Conservation (phyloP, 2,329 filamentous ascomycete genomes). For the Ceratocystis albifundus region DNA sequence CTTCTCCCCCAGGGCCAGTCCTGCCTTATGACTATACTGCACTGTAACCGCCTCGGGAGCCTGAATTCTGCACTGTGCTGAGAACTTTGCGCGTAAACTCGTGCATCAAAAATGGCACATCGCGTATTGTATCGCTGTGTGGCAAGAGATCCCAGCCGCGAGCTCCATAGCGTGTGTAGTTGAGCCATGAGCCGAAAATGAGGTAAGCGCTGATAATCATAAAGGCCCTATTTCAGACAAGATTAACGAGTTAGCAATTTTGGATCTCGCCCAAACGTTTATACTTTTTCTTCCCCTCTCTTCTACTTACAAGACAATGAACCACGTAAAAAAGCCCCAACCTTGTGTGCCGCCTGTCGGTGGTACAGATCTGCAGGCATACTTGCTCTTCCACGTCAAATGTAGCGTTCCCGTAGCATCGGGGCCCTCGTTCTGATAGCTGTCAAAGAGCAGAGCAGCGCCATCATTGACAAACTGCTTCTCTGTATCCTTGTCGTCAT, state of each 20-base stretch:
- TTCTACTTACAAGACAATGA: slow-evolving; percentile 71
- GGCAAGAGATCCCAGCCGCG: slow-evolving; percentile 90
- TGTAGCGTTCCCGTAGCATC: slow-evolving; percentile 51
- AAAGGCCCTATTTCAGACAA: slow-evolving; percentile 53
- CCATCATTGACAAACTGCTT: slow-evolving; percentile 43
- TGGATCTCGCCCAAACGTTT: not conserved
- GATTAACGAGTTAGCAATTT: slow-evolving; percentile 24
- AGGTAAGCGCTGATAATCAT: slow-evolving; percentile 77
- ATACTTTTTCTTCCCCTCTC: not conserved
- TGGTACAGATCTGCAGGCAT: slow-evolving; percentile 59
- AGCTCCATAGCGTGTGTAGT: slow-evolving; percentile 93
- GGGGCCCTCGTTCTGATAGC: slow-evolving; percentile 53
- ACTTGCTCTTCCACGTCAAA: slow-evolving; percentile 76
- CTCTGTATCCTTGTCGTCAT: slow-evolving; percentile 32
- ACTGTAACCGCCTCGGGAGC: slow-evolving; percentile 82
- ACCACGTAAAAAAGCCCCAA: slow-evolving; percentile 98
- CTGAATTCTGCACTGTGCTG: slow-evolving; percentile 72
- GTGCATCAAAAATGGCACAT: slow-evolving; percentile 82
- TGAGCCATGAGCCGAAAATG: slow-evolving; percentile 96
- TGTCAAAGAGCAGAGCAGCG: slow-evolving; percentile 62
- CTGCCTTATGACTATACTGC: slow-evolving; percentile 53
- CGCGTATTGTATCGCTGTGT: slow-evolving; percentile 82
- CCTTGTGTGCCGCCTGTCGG: slow-evolving; percentile 39
- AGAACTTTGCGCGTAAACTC: slow-evolving; percentile 73
- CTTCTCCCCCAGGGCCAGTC: not conserved